Evolutionary conservation across 352 stramenopile species (phyloP).

Genomic region (Pythium periplocum): DNA sequence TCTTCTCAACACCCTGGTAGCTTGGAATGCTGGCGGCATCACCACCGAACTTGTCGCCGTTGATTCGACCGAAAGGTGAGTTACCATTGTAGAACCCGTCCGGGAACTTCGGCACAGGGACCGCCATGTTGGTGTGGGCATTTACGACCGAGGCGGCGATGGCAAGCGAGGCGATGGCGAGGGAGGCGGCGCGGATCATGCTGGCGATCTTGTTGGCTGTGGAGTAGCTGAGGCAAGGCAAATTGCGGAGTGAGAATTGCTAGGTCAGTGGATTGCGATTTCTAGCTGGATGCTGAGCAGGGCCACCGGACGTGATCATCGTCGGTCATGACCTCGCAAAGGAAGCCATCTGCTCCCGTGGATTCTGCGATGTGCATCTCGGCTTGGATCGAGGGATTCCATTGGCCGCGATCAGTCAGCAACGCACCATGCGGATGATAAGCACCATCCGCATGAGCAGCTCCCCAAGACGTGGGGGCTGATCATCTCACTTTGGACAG

Average conservation of each 20-base stretch:
- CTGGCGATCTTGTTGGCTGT: neutral
- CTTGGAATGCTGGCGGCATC: conserved; percentile 1
- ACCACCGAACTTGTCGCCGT: conserved; percentile 7
- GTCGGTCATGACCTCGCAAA: too few relatives aligned
- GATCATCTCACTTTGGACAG: too few relatives aligned
- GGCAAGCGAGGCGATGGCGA: conserved; percentile 9
- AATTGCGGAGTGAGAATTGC: conserved; percentile 8
- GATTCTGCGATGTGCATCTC: too few relatives aligned
- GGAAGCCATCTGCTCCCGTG: too few relatives aligned
- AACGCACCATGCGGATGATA: too few relatives aligned
- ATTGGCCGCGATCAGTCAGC: too few relatives aligned
- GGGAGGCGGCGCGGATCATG: conserved; percentile 14
- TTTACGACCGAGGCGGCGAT: conserved; percentile 5
- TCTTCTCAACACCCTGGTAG: conserved; percentile 11
- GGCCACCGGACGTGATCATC: too few relatives aligned
- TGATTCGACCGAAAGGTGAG: conserved; percentile 4
- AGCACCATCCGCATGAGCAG: too few relatives aligned
- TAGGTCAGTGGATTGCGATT: neutral
- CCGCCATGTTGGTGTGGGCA: conserved; percentile 10
- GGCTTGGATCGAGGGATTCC: too few relatives aligned
- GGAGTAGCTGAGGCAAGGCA: conserved; percentile 1
- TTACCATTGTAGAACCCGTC: conserved; percentile 14
- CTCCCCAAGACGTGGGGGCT: too few relatives aligned
- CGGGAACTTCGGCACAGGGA: conserved; percentile 7
- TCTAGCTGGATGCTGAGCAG: neutral